phyloP scores from a whole-genome alignment of 1,284 basidiomycete genomes.

The Boletus mariae region DNA sequence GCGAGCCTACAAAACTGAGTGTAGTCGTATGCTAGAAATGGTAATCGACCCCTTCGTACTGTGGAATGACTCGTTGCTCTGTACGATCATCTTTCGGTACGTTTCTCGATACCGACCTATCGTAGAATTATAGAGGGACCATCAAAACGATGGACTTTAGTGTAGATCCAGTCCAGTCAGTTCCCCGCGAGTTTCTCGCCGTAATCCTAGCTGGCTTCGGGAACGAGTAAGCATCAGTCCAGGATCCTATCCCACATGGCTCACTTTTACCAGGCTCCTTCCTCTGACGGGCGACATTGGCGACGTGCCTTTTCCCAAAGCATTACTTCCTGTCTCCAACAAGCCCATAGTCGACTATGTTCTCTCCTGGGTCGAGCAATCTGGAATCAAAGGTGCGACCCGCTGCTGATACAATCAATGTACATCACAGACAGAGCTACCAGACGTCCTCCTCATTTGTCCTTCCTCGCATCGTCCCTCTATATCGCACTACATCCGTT shows the following conservation, averaged over 20 bases:
- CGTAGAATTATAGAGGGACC: not conserved
- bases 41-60: not conserved
- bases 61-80: not conserved
- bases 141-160: constrained; percentile 56
- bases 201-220: constrained; percentile 86
- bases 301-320: constrained; percentile 77
- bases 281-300: constrained; percentile 73
- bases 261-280: constrained; percentile 48
- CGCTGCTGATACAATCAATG: constrained; percentile 3
- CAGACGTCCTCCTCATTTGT: constrained; percentile 85
- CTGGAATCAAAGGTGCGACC: constrained; percentile 74
- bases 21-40: constrained; percentile 20
- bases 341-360: constrained; percentile 84
- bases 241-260: not conserved
- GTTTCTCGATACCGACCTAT: not conserved
- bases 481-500: constrained; percentile 79
- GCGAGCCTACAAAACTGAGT: too few species aligned
- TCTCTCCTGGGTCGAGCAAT: constrained; percentile 82
- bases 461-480: constrained; percentile 70
- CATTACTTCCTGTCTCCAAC: constrained; percentile 83
- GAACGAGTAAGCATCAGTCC: constrained; percentile 58
- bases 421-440: constrained; percentile 5
- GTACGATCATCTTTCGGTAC: too few species aligned
- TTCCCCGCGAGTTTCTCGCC: constrained; percentile 73
- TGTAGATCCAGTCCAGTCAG: constrained; percentile 46